Evolutionary conservation across 495 filamentous ascomycete genomes (phyloP), one percentile per base, ranked within the genome.

Genomic region (Astrocystis sublimbata): DNA sequence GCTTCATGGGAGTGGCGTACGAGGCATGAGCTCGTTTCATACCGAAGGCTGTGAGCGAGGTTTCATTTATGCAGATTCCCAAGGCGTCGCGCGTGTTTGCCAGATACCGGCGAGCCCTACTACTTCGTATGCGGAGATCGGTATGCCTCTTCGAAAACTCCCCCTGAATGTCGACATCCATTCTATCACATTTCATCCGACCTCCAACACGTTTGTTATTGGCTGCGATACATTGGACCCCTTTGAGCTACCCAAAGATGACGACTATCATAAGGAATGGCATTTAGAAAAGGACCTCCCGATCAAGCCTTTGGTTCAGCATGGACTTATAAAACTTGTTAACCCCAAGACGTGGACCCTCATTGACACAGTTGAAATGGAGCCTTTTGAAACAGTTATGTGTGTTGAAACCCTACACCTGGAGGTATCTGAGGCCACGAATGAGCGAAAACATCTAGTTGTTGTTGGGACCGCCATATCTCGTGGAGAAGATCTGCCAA

Each of bases 351-450:
- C 84, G 17, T 92, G 89, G 86, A 81, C 85, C 2, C 76, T 92
- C 5, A 87, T 97, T 54, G 90, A 96, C 73, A 85, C 81, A 67
- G 85, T 89, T 60, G 80, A 78, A 19, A 78, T 96, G 66, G 89
- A 89, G 47, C 78, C 85, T 2, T 85, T 83, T 58, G 93, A 97
- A 74, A 83, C 85, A 40, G 77, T 96, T 4, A 86, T 92, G 65
- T 90, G 89, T 33, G 81, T 97, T 52, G 87, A 93, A 71, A 90
- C 88, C 1, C 80, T 98, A 49, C 88, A 90, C 58, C 82, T 99
- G 13, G 96, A 97, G 71, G 81, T 94, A 12, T 96, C 92, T 1
- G 94, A 98, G 74, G 85, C 86, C 38, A 96, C 92, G 0, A 89
- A 96, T 67, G 88, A 96, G 67, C 87, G 92, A 13, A 87, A 84